Evolutionary conservation across 768 basidiomycete genomes (phyloP), one percentile per base, ranked within the genome.

Genomic region (Butyriboletus loyo): DNA sequence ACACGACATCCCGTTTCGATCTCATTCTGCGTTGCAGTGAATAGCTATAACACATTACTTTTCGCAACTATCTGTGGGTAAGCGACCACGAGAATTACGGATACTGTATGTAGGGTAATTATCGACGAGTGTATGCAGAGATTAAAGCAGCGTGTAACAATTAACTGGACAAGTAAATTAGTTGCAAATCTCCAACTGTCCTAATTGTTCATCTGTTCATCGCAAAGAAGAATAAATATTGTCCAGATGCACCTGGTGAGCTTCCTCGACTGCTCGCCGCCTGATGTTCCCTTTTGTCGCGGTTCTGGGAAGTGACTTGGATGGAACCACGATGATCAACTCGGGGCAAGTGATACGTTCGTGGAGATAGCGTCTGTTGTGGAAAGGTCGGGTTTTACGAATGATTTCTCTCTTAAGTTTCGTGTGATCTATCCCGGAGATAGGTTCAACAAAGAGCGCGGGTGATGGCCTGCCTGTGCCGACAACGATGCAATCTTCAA

Each of bases 231-330:
- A 66, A 58, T 83, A 89, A 34, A 88, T 77, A 32, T 65, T 63
- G 67, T 90, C 86, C 22, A 91, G 76, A 50, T 79, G 72, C 24
- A 63, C 58, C 61, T 75, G 75, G 73, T 80, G 87, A 24, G 73
- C 59, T 56, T 86, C 85, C 69, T 91, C 89, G 21, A 89, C 86
- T 13, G 86, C 87, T 58, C 77, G 80, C 40, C 89, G 80, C 45
- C 89, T 83, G 57, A 91, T 85, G 62, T 90, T 91, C 27, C 89
- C 88, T 72, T 91, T 91, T 13, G 89, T 89, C 19, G 82, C 83
- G 0, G 89, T 91, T 57, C 89, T 76, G 35, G 89, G 89, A 38
- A 91, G 77, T 2, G 85, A 80, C n/a, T 78, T 77, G 38, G 74
- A 72, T 25, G 81, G 75, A 17, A 89, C 87, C 38, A 90, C 71